These are phyloP conservation scores for Nepenthes alata DNA, from an alignment of 179 eudicot genomes.

Conservation along the genomic window DNA sequence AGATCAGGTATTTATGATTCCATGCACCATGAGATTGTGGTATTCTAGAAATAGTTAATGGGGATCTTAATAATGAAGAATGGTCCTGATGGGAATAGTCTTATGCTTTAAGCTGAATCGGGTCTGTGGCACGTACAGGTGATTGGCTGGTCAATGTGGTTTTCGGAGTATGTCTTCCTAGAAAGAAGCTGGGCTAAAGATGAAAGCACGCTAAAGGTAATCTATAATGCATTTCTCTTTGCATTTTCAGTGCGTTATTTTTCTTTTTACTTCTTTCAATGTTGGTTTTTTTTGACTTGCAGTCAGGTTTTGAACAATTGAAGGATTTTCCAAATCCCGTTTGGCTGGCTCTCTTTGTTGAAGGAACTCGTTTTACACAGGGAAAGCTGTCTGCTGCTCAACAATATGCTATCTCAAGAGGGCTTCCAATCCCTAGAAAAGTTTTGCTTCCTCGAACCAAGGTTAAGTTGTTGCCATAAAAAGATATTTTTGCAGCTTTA, in stretches of 20 bases:
- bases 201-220: slow-evolving; percentile 44
- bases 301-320: slow-evolving; percentile 59
- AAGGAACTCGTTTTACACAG: slow-evolving; percentile 82
- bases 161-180: slow-evolving; percentile 49
- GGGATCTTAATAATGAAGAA: no score
- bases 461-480: slow-evolving; percentile 20
- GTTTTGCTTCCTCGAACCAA: slow-evolving; percentile 85
- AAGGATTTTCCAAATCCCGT: slow-evolving; percentile 56
- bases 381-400: slow-evolving; percentile 69
- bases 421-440: slow-evolving; percentile 57
- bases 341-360: slow-evolving; percentile 79
- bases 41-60: no score
- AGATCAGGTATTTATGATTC: no score
- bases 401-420: slow-evolving; percentile 46
- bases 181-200: slow-evolving; percentile 65
- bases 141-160: slow-evolving; percentile 74
- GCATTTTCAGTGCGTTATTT: background rate
- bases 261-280: background rate
- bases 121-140: slow-evolving; percentile 26
- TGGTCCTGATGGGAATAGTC: background rate
- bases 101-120: background rate
- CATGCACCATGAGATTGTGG: no score
- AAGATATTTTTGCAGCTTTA: no score
- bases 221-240: slow-evolving; percentile 4
- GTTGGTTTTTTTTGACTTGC: slow-evolving; percentile 14